A percentile compares a stretch with the other conserved stretches of the same genome.
phyloP scores from a whole-genome alignment of 1,284 basidiomycete species.

The Ustilago bromivora region DNA sequence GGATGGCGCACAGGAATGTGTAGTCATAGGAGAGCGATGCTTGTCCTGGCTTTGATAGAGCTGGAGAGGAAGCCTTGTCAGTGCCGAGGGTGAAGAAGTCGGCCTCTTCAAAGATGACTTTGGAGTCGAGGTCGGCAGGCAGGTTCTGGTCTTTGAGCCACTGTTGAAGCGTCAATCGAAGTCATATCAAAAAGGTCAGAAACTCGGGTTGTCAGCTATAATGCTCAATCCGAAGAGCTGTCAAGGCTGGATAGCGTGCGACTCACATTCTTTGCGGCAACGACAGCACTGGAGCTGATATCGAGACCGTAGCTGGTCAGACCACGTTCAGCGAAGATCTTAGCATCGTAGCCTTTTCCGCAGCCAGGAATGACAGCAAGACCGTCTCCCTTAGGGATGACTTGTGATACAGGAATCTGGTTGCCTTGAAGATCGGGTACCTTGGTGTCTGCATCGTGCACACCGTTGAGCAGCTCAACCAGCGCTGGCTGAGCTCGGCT shows the following conservation, averaged over 20 bases:
- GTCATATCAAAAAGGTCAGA: neutral
- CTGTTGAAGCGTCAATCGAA: conserved; percentile 8
- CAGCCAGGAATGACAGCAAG: conserved; percentile 43
- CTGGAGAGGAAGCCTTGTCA: conserved; percentile 9
- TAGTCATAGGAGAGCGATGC: conserved; percentile 55
- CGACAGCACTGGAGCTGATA: conserved; percentile 49
- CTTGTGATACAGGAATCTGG: conserved; percentile 20
- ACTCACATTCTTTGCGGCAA: conserved; percentile 46
- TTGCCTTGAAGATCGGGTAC: conserved; percentile 21
- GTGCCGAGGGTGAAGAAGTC: conserved; percentile 55
- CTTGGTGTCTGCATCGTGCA: conserved; percentile 30
- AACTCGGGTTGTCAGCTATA: neutral
- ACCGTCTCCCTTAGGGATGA: conserved; percentile 31
- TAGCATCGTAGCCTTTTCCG: conserved; percentile 54
- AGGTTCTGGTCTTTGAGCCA: conserved; percentile 44
- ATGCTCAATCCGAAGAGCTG: neutral
- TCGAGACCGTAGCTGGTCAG: conserved; percentile 47
- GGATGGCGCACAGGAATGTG: conserved; percentile 61
- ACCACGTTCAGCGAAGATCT: conserved; percentile 47
- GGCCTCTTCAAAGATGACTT: conserved; percentile 41
- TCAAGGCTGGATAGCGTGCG: neutral
- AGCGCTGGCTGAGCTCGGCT: conserved; percentile 50
- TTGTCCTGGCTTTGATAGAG: conserved; percentile 24
- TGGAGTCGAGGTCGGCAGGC: conserved; percentile 6
- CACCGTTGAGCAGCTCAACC: conserved; percentile 36